Evolutionary conservation across 2,329 filamentous ascomycete species (phyloP), one percentile per base, ranked within the genome.

Genomic region (Cladophialophora yegresii): DNA sequence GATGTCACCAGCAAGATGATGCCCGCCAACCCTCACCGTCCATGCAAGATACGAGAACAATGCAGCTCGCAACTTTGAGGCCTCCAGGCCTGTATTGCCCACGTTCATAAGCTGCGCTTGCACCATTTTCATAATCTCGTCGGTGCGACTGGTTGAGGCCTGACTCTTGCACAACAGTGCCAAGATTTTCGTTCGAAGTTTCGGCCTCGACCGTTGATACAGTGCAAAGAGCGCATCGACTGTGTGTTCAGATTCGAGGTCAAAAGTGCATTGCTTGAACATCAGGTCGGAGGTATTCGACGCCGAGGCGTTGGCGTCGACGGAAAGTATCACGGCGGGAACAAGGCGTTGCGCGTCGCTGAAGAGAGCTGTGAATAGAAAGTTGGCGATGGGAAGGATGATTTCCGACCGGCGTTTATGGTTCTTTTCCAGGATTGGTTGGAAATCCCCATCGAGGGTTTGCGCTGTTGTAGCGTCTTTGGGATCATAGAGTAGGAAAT

Each of bases 11-110:
- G 57, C 57, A 13, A 95, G 85, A 57, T 86, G 83, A 28, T 45
- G 32, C 0, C 83, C 78, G 7, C 89, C 90, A 71, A 92, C 87
- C 33, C 89, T 86, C 9, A 93, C 90, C 10, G 95, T 87, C 86
- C 93, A 98, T 58, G 91, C 90, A 62, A 96, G 85, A 71, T 93
- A 96, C 45, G 89, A 86, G 72, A 98, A 95, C 3, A 96, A 83
- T 0, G 93, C 91, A 53, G 87, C 88, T 69, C 92, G 86, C 9
- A 97, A 83, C 74, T 95, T 96, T 1, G 86, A 84, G 1, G 87
- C 87, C 76, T 96, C 92, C 7, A 93, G 81, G 0, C 88, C 87
- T 33, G 83, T 84, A 9, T 82, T 80, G 51, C 76, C 78, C 58
- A 71, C 72, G 70, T 79, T 72, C 4, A 47, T 40, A 76, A 92